Percentiles rank a stretch among this genome's conserved stretches.
phyloP scores from a whole-genome alignment of 1,139 yeast species.

The Saccharomyces hybrid region DNA sequence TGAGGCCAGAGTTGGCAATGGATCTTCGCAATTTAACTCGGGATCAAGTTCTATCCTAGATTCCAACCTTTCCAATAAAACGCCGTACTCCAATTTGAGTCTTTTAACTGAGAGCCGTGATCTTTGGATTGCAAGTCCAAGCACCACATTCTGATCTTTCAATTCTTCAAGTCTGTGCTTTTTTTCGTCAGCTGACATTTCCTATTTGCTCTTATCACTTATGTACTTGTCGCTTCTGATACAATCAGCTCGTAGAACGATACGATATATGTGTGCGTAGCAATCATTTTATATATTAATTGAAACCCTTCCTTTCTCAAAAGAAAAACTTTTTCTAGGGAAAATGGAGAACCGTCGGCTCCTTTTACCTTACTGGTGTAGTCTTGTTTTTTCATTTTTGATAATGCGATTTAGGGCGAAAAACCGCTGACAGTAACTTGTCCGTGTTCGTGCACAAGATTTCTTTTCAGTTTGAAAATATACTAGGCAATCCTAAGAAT shows the following conservation, averaged over 20 bases:
- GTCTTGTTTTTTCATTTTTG: neutral
- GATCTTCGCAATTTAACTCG: slow-evolving; percentile 24
- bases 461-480: neutral
- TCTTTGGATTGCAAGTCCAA: slow-evolving; percentile 70
- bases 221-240: neutral
- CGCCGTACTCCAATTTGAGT: slow-evolving; percentile 71
- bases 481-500: neutral
- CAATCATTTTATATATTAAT: neutral
- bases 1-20: slow-evolving; percentile 27
- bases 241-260: neutral
- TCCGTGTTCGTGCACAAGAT: neutral
- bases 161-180: slow-evolving; percentile 65
- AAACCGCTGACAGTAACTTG: neutral
- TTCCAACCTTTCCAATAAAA: slow-evolving; percentile 74
- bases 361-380: neutral
- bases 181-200: slow-evolving; percentile 42
- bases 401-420: neutral
- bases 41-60: slow-evolving; percentile 37
- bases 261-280: neutral
- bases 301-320: neutral
- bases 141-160: slow-evolving; percentile 71
- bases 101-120: slow-evolving; percentile 73
- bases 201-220: neutral
- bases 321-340: neutral
- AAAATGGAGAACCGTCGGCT: slow-evolving; percentile 1